phyloP scores from a whole-genome alignment of 1,139 yeast species.

The Candida smagusa region DNA sequence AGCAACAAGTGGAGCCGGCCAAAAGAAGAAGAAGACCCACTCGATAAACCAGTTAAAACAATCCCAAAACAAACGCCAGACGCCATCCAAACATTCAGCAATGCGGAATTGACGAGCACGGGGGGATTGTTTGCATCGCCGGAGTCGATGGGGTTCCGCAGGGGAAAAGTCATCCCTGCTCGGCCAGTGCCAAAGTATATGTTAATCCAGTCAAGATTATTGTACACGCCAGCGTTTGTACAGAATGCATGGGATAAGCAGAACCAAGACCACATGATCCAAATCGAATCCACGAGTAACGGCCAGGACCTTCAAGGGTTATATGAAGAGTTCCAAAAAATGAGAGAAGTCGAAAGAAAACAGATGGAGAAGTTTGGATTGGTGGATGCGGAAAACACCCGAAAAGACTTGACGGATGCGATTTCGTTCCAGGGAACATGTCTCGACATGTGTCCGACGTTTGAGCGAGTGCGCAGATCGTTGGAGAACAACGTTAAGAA shows the following conservation, averaged over 20 bases:
- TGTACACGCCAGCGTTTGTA: conserved; percentile 31
- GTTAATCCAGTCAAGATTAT: conserved; percentile 34
- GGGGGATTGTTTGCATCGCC: conserved; percentile 31
- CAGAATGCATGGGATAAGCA: conserved; percentile 41
- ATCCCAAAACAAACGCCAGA: conserved; percentile 23
- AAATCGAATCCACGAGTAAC: conserved; percentile 29
- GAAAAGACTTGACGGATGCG: conserved; percentile 83
- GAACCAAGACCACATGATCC: conserved; percentile 39
- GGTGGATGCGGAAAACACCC: conserved; percentile 84
- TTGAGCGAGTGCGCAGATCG: conserved; percentile 85
- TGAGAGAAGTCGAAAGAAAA: conserved; percentile 74
- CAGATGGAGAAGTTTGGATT: conserved; percentile 80
- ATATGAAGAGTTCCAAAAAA: conserved; percentile 56
- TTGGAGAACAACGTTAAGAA: conserved; percentile 83
- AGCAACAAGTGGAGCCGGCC: conserved; percentile 2
- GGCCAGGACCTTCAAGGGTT: conserved; percentile 43
- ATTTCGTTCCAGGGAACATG: conserved; percentile 86
- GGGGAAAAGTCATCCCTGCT: conserved; percentile 9
- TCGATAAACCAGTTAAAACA: conserved; percentile 18
- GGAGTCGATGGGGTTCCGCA: conserved; percentile 27
- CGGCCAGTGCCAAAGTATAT: conserved; percentile 39
- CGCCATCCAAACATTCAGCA: conserved; percentile 19
- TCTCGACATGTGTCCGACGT: conserved; percentile 90
- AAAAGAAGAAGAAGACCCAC: conserved; percentile 12
- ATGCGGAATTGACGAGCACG: conserved; percentile 21